Percentiles rank a stretch among this genome's conserved stretches.
phyloP scores from a whole-genome alignment of 2,329 filamentous ascomycete genomes.

The Penicillium sp. region DNA sequence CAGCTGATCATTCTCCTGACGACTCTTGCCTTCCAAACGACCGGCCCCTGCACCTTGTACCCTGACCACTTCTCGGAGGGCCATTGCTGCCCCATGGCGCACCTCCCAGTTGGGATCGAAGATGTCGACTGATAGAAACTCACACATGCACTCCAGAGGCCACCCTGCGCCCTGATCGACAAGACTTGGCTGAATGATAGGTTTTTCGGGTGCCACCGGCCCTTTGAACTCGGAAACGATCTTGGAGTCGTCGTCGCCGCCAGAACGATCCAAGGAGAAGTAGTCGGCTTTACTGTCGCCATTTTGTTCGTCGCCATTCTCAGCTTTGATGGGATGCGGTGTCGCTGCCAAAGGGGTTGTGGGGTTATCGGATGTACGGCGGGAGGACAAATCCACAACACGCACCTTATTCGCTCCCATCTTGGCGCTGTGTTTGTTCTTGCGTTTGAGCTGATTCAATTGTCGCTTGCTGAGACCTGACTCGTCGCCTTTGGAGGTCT shows the following conservation, averaged over 20 bases:
- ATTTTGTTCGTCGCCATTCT: conserved; percentile 53
- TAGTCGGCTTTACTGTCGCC: conserved; percentile 68
- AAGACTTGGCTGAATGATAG: conserved; percentile 72
- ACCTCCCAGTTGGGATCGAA: conserved; percentile 95
- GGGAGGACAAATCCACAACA: conserved; percentile 76
- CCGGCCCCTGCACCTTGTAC: conserved; percentile 90
- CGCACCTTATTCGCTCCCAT: conserved; percentile 84
- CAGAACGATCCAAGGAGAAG: conserved; percentile 77
- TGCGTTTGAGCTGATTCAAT: conserved; percentile 88
- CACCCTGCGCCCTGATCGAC: conserved; percentile 76
- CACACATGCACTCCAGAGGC: conserved; percentile 90
- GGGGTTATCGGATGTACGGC: conserved; percentile 59
- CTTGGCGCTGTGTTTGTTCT: conserved; percentile 83
- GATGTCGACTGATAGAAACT: conserved; percentile 86
- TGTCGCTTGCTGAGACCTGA: conserved; percentile 80
- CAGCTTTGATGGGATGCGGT: conserved; percentile 55
- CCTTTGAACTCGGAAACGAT: conserved; percentile 96
- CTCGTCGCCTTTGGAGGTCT: conserved; percentile 55
- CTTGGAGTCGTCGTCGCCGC: conserved; percentile 82
- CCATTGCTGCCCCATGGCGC: conserved; percentile 92
- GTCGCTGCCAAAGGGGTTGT: conserved; percentile 51
- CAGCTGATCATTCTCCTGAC: conserved; percentile 66
- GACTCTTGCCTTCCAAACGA: conserved; percentile 62
- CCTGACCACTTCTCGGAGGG: conserved; percentile 80
- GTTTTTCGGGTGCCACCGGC: conserved; percentile 70